Percentiles rank a stretch among this genome's conserved stretches.
These are phyloP conservation scores for Trichoderma sp. DNA, from an alignment of 2,329 filamentous ascomycete genomes.

Conservation along the genomic window DNA sequence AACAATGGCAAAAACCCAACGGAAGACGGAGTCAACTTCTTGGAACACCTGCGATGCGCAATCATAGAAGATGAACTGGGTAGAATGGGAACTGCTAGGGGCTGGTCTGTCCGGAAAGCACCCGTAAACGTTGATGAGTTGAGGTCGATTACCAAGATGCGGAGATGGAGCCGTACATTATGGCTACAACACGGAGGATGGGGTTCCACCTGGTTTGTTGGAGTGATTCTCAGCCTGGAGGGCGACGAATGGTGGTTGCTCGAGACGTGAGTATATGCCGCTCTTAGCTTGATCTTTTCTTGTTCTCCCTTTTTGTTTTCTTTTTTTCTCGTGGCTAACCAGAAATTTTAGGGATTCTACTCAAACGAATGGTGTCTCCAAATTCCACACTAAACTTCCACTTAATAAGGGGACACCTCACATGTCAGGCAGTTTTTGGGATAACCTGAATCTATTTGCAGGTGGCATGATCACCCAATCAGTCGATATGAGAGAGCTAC, in stretches of 20 bases:
- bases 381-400: slow-evolving; percentile 40
- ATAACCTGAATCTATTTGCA: slow-evolving; percentile 48
- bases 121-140: slow-evolving; percentile 53
- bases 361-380: slow-evolving; percentile 27
- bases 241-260: slow-evolving; percentile 80
- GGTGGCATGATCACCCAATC: slow-evolving; percentile 52
- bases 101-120: slow-evolving; percentile 57
- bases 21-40: slow-evolving; percentile 52
- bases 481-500: slow-evolving; percentile 48
- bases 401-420: slow-evolving; percentile 44
- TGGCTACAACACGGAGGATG: slow-evolving; percentile 74
- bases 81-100: slow-evolving; percentile 57
- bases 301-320: background rate
- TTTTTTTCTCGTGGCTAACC: slow-evolving; percentile 21
- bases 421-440: slow-evolving; percentile 50
- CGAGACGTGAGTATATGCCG: slow-evolving; percentile 49
- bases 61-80: slow-evolving; percentile 60
- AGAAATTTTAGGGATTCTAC: slow-evolving; percentile 27
- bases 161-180: slow-evolving; percentile 60
- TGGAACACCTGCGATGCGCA: slow-evolving; percentile 63
- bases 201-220: slow-evolving; percentile 68
- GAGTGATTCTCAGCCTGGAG: slow-evolving; percentile 65
- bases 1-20: slow-evolving; percentile 58
- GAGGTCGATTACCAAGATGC: slow-evolving; percentile 59
- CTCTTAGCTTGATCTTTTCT: background rate